These are phyloP conservation scores for Penicillium robsamsonii DNA, from an alignment of 495 filamentous ascomycete species.

Conservation along the genomic window DNA sequence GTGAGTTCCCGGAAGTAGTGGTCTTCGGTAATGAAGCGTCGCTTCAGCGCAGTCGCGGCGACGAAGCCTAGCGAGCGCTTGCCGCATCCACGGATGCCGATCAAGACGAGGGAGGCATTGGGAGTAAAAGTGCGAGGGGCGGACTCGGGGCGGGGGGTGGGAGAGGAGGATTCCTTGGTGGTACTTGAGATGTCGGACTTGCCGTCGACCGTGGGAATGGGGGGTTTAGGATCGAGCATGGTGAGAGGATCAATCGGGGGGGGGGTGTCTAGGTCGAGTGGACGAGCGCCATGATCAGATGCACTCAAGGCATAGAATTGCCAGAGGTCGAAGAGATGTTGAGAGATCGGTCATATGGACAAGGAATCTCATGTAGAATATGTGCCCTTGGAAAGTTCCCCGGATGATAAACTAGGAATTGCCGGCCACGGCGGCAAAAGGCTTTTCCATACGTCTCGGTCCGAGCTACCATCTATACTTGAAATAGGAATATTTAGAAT, in stretches of 20 bases:
- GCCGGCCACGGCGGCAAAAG: no score
- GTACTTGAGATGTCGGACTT: slow-evolving; percentile 2
- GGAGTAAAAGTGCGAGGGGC: slow-evolving; percentile 53
- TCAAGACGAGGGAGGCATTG: slow-evolving; percentile 70
- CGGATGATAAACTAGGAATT: no score
- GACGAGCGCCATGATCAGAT: slow-evolving; percentile 8
- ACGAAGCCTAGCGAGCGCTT: slow-evolving; percentile 80
- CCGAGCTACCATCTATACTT: no score
- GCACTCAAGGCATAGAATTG: not conserved
- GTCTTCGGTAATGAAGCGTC: slow-evolving; percentile 74
- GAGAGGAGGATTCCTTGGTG: slow-evolving; percentile 4
- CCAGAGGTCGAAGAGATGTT: not conserved
- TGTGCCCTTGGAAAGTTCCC: no score
- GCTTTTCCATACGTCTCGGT: no score
- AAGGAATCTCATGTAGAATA: no score
- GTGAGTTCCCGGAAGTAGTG: slow-evolving; percentile 70
- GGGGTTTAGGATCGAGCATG: not conserved
- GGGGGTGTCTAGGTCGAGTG: slow-evolving; percentile 3
- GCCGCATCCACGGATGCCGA: slow-evolving; percentile 74
- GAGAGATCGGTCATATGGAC: not conserved
- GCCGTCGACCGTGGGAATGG: not conserved
- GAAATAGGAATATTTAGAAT: no score
- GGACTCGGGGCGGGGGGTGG: slow-evolving; percentile 43
- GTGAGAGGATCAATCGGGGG: not conserved
- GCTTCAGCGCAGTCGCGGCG: slow-evolving; percentile 68